These are phyloP conservation scores for Trichophyton schoenleinii DNA, from an alignment of 2,329 filamentous ascomycete species.

Conservation along the genomic window DNA sequence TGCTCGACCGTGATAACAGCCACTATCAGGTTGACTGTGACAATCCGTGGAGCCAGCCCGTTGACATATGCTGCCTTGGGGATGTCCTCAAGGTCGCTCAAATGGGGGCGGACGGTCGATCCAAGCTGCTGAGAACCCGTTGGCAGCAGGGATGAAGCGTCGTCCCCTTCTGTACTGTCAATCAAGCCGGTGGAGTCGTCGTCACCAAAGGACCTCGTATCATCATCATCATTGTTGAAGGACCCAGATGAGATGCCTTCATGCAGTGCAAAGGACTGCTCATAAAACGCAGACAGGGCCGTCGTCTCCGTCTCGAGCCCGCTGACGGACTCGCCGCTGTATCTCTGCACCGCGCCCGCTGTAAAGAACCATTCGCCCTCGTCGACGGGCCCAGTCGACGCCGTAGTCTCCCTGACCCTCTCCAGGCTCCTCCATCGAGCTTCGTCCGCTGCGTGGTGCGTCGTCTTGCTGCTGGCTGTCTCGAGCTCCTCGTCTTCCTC, in stretches of 20 bases:
- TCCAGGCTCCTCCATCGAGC: constrained; percentile 13
- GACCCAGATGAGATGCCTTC: constrained; percentile 29
- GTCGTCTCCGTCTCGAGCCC: constrained; percentile 25
- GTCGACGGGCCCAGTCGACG: constrained; percentile 5
- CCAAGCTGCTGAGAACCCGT: neutral
- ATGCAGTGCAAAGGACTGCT: constrained; percentile 63
- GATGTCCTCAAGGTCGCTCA: constrained; percentile 56
- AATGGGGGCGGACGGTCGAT: constrained; percentile 17
- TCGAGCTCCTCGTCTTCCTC: constrained; percentile 33
- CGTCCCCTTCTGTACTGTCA: constrained; percentile 5
- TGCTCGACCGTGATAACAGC: constrained; percentile 61
- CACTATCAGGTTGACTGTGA: constrained; percentile 70
- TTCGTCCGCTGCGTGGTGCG: neutral
- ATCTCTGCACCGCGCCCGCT: constrained; percentile 12
- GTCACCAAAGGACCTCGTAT: constrained; percentile 7
- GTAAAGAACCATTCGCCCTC: constrained; percentile 13
- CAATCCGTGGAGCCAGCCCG: constrained; percentile 62
- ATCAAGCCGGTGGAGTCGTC: constrained; percentile 8
- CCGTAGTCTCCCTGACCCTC: neutral
- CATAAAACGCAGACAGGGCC: constrained; percentile 53
- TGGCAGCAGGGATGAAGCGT: neutral
- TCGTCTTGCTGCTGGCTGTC: neutral
- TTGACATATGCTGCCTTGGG: constrained; percentile 54
- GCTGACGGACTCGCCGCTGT: constrained; percentile 10
- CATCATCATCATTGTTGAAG: constrained; percentile 1